Evolutionary conservation across 2,329 filamentous ascomycete species (phyloP), one percentile per base, ranked within the genome.

Genomic region (Trichophyton verrucosum): DNA sequence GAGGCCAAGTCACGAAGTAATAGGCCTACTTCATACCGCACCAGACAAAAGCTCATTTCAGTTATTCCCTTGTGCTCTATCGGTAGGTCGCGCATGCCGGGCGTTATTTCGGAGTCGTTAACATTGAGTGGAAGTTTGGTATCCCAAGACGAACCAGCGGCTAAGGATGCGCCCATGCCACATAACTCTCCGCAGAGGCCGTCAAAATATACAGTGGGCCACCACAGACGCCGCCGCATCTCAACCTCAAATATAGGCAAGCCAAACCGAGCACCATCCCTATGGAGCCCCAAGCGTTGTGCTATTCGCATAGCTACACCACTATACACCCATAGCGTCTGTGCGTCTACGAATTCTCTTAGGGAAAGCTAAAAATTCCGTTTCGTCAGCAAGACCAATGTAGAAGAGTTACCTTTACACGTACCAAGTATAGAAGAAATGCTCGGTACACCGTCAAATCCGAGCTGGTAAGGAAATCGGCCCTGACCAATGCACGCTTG

Each of bases 401-500:
- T 27, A 53, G 22, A 51, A 5, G 17, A 24, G 11, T 13, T 7
- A 17, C 15, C 15, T 7, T 15, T 2, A n/a, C 60, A 17, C 62
- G 53, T 80, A 69, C 63, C n/a, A 85, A 70, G 67, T 83, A 85
- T 49, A 84, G 71, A 8, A 81, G 73, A 59, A 83, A 79, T 1
- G 82, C 81, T 0, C 77, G 80, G 65, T 84, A 68, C 64, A 71
- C 76, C 20, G 79, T 74, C 7, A 72, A 72, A 67, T 81, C 72
- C 30, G 62, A 66, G 1, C 72, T 69, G 15, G 73, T 69, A 40
- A 81, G 60, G 63, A 78, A 75, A 0, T 68, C 67, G 63, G 71
- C 76, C 8, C 75, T 78, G 4, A 73, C 59, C 80, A 85, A 73
- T 1, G 80, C 80, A 65, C 84, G 81, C 66, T 85, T 81, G 1